Percentiles rank a stretch among this genome's conserved stretches.
Evolutionary conservation across 768 basidiomycete genomes (phyloP).

Genomic region (Baorangia bicolor): DNA sequence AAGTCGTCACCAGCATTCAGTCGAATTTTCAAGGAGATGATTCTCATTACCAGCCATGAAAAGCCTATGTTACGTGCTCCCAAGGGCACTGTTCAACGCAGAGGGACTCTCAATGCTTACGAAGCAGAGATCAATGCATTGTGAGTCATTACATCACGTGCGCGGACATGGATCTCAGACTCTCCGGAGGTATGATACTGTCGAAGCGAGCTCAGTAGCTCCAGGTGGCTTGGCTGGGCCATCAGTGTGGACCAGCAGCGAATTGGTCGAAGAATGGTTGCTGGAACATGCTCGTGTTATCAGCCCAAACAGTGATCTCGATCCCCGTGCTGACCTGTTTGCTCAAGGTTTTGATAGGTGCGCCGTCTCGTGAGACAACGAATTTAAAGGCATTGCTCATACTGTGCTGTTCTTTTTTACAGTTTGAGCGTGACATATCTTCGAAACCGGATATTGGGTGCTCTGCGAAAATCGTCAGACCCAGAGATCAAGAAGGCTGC

Average conservation of each 20-base stretch:
- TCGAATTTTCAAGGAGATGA: slow-evolving; percentile 53
- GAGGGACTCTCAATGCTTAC: slow-evolving; percentile 40
- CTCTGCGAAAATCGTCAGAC: slow-evolving; percentile 33
- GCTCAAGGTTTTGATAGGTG: slow-evolving; percentile 41
- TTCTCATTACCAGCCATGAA: slow-evolving; percentile 39
- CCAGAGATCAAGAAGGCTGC: slow-evolving; percentile 28
- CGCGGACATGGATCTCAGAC: not conserved
- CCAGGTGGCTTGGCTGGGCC: slow-evolving; percentile 26
- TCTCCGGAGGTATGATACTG: slow-evolving; percentile 29
- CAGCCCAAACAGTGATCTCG: slow-evolving; percentile 1
- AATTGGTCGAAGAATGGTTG: slow-evolving; percentile 28
- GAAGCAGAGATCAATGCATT: slow-evolving; percentile 45
- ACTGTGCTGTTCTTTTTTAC: not conserved
- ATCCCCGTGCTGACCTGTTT: slow-evolving; percentile 26
- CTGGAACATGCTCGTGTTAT: slow-evolving; percentile 22
- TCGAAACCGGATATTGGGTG: slow-evolving; percentile 22
- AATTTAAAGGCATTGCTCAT: not conserved
- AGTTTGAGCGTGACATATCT: slow-evolving; percentile 34
- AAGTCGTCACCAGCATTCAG: slow-evolving; percentile 40
- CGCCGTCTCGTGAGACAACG: not conserved
- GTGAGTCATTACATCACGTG: slow-evolving; percentile 24
- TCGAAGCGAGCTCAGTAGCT: slow-evolving; percentile 27
- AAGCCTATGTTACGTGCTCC: slow-evolving; percentile 46
- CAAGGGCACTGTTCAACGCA: slow-evolving; percentile 47
- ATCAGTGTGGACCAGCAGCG: slow-evolving; percentile 18